phyloP scores from a whole-genome alignment of 2,329 filamentous ascomycete species.

The Ploettnerulaceae sp. region DNA sequence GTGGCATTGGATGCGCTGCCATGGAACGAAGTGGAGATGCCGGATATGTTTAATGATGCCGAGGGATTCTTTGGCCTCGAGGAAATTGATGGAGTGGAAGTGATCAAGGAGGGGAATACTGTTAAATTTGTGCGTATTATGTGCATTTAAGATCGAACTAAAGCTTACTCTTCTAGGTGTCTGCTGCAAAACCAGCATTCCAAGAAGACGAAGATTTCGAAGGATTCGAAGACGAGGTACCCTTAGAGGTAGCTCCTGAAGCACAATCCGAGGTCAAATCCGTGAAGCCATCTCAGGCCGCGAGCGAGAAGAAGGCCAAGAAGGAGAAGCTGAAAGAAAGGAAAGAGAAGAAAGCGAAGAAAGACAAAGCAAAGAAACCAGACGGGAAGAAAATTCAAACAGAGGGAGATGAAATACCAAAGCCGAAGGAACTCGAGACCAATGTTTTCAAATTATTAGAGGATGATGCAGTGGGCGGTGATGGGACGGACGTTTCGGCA shows the following conservation, averaged over 20 bases:
- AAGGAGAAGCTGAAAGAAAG: conserved; percentile 29
- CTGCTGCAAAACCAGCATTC: conserved; percentile 23
- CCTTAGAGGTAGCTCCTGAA: conserved; percentile 32
- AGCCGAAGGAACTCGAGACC: conserved; percentile 27
- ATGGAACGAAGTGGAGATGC: conserved; percentile 60
- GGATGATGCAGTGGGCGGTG: conserved; percentile 47
- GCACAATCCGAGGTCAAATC: conserved; percentile 16
- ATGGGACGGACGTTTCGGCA: conserved; percentile 66
- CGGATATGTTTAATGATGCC: conserved; percentile 79
- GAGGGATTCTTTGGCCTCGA: conserved; percentile 91
- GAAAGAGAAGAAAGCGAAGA: conserved; percentile 19
- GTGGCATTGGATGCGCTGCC: conserved; percentile 46
- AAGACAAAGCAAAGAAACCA: conserved; percentile 33
- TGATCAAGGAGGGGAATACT: conserved; percentile 61
- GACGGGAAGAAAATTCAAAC: no score
- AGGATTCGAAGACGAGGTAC: conserved; percentile 53
- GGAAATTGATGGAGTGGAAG: conserved; percentile 84
- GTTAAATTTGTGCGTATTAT: conserved; percentile 49
- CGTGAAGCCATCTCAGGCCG: conserved; percentile 24
- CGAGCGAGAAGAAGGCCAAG: conserved; percentile 29
- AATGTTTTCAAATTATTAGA: conserved; percentile 42
- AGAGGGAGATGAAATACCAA: conserved; percentile 29
- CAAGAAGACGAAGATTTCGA: conserved; percentile 55
- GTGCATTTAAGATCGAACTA: not conserved
- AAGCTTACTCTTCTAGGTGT: conserved; percentile 25